Conservation (phyloP, 1,139 yeast genomes). For the Entelexis paramagnoliae region DNA sequence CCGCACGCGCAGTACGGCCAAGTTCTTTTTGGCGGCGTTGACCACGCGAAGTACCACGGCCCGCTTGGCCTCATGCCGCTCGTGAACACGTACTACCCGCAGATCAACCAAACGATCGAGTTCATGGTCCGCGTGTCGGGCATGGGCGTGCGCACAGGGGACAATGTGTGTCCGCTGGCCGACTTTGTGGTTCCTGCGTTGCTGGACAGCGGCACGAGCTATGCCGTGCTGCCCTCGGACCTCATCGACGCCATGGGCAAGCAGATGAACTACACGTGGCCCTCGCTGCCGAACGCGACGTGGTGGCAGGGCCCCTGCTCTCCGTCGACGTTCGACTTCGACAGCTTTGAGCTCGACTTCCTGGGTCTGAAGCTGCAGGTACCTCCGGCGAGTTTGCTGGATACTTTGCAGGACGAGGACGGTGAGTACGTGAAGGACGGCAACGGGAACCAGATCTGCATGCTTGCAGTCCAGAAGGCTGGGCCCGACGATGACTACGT, state of each 20-base stretch:
- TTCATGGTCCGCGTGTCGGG: conserved; percentile 17
- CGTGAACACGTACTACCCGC: conserved; percentile 9
- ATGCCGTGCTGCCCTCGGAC: conserved; percentile 23
- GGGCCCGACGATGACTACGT: conserved; percentile 24
- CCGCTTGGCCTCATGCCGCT: conserved; percentile 32
- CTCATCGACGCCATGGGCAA: conserved; percentile 25
- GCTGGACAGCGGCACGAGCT: conserved; percentile 24
- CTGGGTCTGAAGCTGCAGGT: conserved; percentile 15
- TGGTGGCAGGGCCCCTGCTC: neutral
- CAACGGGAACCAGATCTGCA: conserved; percentile 9
- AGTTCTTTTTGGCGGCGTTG: conserved; percentile 50
- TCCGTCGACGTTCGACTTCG: conserved; percentile 3
- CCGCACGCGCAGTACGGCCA: conserved; percentile 37
- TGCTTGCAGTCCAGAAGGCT: conserved; percentile 7
- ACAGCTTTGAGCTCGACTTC: conserved; percentile 15
- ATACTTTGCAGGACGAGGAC: neutral
- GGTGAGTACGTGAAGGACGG: neutral
- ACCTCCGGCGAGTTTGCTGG: conserved; percentile 7
- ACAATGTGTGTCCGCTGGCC: conserved; percentile 13
- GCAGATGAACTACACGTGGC: conserved; percentile 15
- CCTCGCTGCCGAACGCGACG: conserved; percentile 3
- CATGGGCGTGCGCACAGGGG: conserved; percentile 9
- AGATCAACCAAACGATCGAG: conserved; percentile 1
- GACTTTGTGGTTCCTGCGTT: conserved; percentile 15
- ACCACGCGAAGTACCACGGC: conserved; percentile 44